These are phyloP conservation scores for Hypoxylon sp. DNA, from an alignment of 2,329 filamentous ascomycete species.

Conservation along the genomic window DNA sequence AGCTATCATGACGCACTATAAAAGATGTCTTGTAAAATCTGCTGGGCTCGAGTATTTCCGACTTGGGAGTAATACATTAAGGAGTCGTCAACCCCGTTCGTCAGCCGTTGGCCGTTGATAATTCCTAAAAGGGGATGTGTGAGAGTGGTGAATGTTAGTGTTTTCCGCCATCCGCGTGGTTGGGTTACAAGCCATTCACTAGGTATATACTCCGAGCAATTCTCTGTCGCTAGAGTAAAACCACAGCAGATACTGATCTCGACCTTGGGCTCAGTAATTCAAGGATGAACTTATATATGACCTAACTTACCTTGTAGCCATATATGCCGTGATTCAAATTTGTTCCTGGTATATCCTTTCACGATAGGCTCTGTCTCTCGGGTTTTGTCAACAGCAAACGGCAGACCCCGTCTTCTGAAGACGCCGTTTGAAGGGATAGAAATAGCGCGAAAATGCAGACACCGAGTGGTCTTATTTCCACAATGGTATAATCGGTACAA, in stretches of 20 bases:
- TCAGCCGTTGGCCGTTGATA: too few species aligned
- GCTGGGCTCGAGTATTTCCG: not conserved
- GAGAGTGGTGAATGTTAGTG: not conserved
- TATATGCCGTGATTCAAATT: not conserved
- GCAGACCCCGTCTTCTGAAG: conserved; percentile 28
- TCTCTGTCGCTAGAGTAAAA: not conserved
- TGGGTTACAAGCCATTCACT: not conserved
- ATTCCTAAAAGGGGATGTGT: too few species aligned
- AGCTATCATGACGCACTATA: conserved; percentile 18
- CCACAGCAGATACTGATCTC: not conserved
- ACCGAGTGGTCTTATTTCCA: conserved; percentile 16
- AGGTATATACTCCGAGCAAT: not conserved
- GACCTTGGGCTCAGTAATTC: too few species aligned
- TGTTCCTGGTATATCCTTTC: not conserved
- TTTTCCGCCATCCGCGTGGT: not conserved
- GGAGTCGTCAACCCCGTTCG: too few species aligned
- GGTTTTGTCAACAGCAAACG: conserved; percentile 32
- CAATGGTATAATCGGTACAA: conserved; percentile 1
- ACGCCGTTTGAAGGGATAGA: conserved; percentile 35
- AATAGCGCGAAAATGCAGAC: conserved; percentile 15
- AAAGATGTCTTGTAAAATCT: conserved; percentile 27
- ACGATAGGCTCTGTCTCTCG: conserved; percentile 12
- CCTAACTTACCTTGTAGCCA: not conserved
- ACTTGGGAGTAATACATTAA: not conserved
- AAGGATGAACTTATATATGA: too few species aligned